A percentile compares a stretch with the other conserved stretches of the same genome.
phyloP scores from a whole-genome alignment of 495 filamentous ascomycete genomes.

The Daldinia concentrica region DNA sequence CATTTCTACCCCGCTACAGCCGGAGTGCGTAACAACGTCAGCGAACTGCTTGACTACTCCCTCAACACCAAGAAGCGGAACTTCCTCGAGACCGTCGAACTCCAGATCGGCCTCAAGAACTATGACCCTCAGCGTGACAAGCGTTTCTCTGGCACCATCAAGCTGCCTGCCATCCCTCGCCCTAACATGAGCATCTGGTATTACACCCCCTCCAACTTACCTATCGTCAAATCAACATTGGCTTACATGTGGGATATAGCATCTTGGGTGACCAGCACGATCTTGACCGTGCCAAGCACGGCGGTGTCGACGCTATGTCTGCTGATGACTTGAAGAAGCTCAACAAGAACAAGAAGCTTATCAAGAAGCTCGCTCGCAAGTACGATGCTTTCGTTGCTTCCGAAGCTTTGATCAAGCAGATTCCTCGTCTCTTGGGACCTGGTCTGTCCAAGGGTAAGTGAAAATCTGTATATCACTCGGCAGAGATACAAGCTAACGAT shows the following conservation, averaged over 20 bases:
- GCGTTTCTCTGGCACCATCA: conserved; percentile 99
- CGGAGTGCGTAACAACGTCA: conserved; percentile 95
- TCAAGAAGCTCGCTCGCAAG: conserved; percentile 99
- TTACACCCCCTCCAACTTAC: conserved; percentile 38
- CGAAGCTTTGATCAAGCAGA: conserved; percentile 97
- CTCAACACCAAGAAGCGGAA: conserved; percentile 98
- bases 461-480: not conserved
- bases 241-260: conserved; percentile 55
- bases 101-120: conserved; percentile 99
- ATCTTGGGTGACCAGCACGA: conserved; percentile 99
- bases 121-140: conserved; percentile 99
- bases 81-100: conserved; percentile 95
- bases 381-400: conserved; percentile 99
- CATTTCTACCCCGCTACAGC: conserved; percentile 60
- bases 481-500: conserved; percentile 18
- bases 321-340: conserved; percentile 99
- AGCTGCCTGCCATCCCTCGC: conserved; percentile 87
- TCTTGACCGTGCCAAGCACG: conserved; percentile 99
- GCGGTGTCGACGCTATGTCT: conserved; percentile 96
- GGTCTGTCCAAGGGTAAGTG: conserved; percentile 94
- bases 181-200: conserved; percentile 91
- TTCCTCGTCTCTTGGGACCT: conserved; percentile 97
- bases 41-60: conserved; percentile 91
- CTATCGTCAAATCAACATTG: conserved; percentile 12
- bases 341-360: conserved; percentile 99